Base-by-base conservation (phyloP, 495 filamentous ascomycete genomes). In the Aspergillus bridgeri region DNA sequence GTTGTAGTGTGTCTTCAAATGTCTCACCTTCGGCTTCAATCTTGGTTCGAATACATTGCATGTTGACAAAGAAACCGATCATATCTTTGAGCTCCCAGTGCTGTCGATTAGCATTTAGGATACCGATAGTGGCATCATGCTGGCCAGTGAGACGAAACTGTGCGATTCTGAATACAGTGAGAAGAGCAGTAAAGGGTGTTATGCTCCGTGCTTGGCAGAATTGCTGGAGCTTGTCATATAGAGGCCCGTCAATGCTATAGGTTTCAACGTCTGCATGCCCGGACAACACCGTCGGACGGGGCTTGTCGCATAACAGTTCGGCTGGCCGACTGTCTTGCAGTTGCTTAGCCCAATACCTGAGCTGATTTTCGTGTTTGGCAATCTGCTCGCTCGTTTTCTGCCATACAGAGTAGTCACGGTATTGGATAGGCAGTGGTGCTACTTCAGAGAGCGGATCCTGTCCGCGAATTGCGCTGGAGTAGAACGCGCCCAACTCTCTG, bases 341-440 rank as follows among this genome's bases (percentile, higher is more conserved):
- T 20, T 46, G 8, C 3, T 13, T 8, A n/a, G 4, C 44, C 51
- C 51, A 54, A 25, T 54, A 54, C 17, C 46, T 18, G 19, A 54
- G 42, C 21, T 54, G 51, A 7, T 22, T 38, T 4, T 54, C 1
- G 21, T 45, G 51, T 22, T 54, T 42, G 11, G 2, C n/a, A 18
- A n/a, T 3, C 24, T 54, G 51, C 4, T 25, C 51, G 0, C 27
- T 42, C 18, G 45, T 38, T n/a, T 24, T 19, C 51, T 54, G 38
- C 51, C 51, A 54, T 5, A 46, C 17, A 23, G 51, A 44, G n/a
- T 20, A 54, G 17, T 54, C 51, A 5, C 29, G 51, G 13, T 54
- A 54, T 46, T 54, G 51, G 23, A 54, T 54, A 5, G 42, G 42
- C 8, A 54, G 51, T 7, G 51, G 42, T n/a, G n/a, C n/a, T n/a